Evolutionary conservation across 495 filamentous ascomycete genomes (phyloP), one percentile per base, ranked within the genome.

Genomic region (Aspergillus affinis): DNA sequence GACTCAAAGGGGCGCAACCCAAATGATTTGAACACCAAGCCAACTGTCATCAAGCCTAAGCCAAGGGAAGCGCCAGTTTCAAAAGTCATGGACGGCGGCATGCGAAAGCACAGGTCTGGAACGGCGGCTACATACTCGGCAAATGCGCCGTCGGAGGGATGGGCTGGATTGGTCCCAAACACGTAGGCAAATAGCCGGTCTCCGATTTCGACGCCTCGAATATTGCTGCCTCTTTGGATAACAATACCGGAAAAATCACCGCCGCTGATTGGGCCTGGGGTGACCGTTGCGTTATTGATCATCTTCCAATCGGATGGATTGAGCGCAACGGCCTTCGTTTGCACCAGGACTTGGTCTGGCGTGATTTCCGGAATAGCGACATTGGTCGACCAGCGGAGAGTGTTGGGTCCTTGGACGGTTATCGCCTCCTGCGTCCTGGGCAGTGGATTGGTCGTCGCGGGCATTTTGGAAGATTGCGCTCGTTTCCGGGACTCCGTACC

Each of bases 181-280:
- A 67, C 61, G 6, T 44, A 48, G 30, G 69, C 70, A 55, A 56
- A 69, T 0, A 76, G 70, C 1, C 46, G 23, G 57, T 70, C 66
- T 10, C 72, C 73, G 23, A 65, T 23, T 13, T 20, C 10, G 10
- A 62, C 7, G 1, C 13, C 36, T 4, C 13, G 10, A 41, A 41
- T 10, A 41, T 41, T 15, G 13, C 13, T 41, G 9, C 36, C 36
- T 41, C 36, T 13, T 15, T 41, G 9, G 10, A 41, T 10, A 10
- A 41, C 36, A 4, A 41, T 10, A 10, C 36, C 36, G 36, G 36
- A 6, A 41, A 41, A 41, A 41, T 41, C 36, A 41, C 36, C 12
- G 13, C 36, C 36, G 12, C 36, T 41, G 13, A 41, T 15, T 41
- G 36, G 36, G 13, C 36, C 36, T 15, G 36, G 36, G 8, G 36